Percentiles rank a stretch among this genome's conserved stretches.
These are phyloP conservation scores for Gaeumannomyces sp. DNA, from an alignment of 2,329 filamentous ascomycete species.

Conservation along the genomic window DNA sequence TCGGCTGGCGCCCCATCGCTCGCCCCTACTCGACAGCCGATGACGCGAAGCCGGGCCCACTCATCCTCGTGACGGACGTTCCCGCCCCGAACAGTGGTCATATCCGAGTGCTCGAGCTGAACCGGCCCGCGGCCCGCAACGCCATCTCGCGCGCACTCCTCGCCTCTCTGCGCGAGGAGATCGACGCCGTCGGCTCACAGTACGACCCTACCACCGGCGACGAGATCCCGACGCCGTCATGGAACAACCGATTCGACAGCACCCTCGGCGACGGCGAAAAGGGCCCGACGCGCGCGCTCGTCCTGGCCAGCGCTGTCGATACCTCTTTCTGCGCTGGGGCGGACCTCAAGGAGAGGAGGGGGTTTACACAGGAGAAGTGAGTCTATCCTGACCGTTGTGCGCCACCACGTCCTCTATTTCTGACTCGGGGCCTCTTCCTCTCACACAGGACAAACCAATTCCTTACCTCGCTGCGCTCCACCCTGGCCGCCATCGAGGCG, in stretches of 20 bases:
- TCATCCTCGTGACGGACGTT: constrained; percentile 66
- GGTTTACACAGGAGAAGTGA: constrained; percentile 73
- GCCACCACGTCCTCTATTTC: neutral
- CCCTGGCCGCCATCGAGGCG: constrained; percentile 64
- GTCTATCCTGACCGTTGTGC: constrained; percentile 18
- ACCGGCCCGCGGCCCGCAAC: constrained; percentile 79
- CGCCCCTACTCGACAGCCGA: constrained; percentile 20
- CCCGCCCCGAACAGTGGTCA: constrained; percentile 73
- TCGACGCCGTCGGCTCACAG: constrained; percentile 63
- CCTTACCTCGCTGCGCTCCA: constrained; percentile 67
- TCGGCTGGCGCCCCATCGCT: neutral
- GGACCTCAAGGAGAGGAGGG: constrained; percentile 81
- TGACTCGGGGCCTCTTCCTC: neutral
- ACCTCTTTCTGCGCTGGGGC: constrained; percentile 89
- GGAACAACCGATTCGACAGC: constrained; percentile 37
- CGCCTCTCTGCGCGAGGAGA: constrained; percentile 60
- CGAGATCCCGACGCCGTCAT: constrained; percentile 35
- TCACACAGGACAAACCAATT: constrained; percentile 66
- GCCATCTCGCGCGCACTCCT: constrained; percentile 81
- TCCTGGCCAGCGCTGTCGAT: constrained; percentile 81
- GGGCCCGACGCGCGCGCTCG: constrained; percentile 68
- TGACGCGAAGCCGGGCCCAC: constrained; percentile 32
- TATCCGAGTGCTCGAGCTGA: constrained; percentile 83
- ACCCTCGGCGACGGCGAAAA: constrained; percentile 36
- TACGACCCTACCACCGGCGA: constrained; percentile 47